phyloP scores from a whole-genome alignment of 2,329 filamentous ascomycete species.

The Exophiala alcalophila region DNA sequence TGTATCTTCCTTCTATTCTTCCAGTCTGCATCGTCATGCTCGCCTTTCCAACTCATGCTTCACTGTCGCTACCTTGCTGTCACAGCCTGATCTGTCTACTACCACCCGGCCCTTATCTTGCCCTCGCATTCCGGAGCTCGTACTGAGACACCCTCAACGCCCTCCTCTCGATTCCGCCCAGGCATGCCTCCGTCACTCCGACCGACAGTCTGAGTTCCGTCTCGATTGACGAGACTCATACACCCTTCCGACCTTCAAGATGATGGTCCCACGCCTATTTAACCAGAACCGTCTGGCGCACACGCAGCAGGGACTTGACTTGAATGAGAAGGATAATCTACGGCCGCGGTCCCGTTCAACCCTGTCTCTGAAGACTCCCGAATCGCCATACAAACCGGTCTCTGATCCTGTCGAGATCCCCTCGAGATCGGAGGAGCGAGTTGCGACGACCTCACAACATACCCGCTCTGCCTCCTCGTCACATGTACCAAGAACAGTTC shows the following conservation, averaged over 20 bases:
- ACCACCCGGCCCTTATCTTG: not conserved
- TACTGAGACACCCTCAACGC: slow-evolving; percentile 1
- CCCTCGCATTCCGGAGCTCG: too few species aligned
- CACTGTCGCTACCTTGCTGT: slow-evolving; percentile 1
- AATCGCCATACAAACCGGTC: slow-evolving; percentile 7
- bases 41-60: slow-evolving; percentile 3
- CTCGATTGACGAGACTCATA: not conserved
- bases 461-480: slow-evolving; percentile 14
- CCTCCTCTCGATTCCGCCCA: slow-evolving; percentile 1
- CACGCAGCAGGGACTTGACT: slow-evolving; percentile 25
- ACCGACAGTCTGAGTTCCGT: not conserved
- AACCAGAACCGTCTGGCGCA: slow-evolving; percentile 36
- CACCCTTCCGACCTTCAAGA: slow-evolving; percentile 20
- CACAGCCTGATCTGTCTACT: not conserved
- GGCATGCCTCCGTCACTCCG: slow-evolving; percentile 10
- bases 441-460: slow-evolving; percentile 6
- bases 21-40: slow-evolving; percentile 13
- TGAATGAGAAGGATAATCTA: slow-evolving; percentile 23
- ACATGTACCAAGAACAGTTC: slow-evolving; percentile 12
- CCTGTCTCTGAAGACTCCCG: slow-evolving; percentile 16
- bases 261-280: slow-evolving; percentile 45
- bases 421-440: slow-evolving; percentile 2
- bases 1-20: too few species aligned
- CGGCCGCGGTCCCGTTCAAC: slow-evolving; percentile 12
- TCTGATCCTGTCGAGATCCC: slow-evolving; percentile 25